These are phyloP conservation scores for Plectosphaerella plurivora DNA, from an alignment of 2,329 filamentous ascomycete genomes.

Conservation along the genomic window DNA sequence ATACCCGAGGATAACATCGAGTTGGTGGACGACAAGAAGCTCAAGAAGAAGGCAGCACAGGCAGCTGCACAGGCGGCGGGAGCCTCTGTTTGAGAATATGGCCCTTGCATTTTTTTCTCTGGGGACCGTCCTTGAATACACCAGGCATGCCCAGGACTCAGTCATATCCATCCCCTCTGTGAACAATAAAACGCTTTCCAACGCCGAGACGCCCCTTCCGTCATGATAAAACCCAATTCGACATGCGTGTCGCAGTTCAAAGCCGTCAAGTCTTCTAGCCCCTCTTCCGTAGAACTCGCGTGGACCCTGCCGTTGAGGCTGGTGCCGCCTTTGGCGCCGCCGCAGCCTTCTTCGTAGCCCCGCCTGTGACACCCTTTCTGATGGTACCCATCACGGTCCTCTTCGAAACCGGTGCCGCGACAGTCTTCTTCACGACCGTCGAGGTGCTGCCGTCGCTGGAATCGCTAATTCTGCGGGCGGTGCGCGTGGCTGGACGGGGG, in stretches of 20 bases:
- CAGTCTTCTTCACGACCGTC: conserved; percentile 57
- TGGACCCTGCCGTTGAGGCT: conserved; percentile 37
- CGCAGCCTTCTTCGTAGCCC: conserved; percentile 44
- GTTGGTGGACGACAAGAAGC: conserved; percentile 94
- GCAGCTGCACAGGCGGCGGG: background rate
- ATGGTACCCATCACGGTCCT: conserved; percentile 51
- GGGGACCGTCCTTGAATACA: conserved; percentile 6
- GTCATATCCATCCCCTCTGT: too few relatives aligned
- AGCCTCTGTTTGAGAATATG: background rate
- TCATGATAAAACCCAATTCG: background rate
- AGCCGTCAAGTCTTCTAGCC: conserved; percentile 19
- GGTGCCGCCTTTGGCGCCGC: conserved; percentile 36
- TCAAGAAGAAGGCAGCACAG: conserved; percentile 37
- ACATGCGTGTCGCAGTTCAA: too few relatives aligned
- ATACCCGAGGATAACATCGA: conserved; percentile 96
- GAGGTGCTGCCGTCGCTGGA: conserved; percentile 60
- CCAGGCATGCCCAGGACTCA: conserved; percentile 4
- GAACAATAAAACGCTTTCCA: background rate
- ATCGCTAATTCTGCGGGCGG: conserved; percentile 52
- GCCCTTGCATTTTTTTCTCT: background rate
- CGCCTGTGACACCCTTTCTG: conserved; percentile 45
- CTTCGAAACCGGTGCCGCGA: conserved; percentile 36
- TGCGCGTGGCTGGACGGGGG: conserved; percentile 38
- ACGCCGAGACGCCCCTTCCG: conserved; percentile 6
- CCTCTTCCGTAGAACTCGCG: conserved; percentile 53